Conservation (phyloP, 2,329 filamentous ascomycete species). For the Calycina herbarum region DNA sequence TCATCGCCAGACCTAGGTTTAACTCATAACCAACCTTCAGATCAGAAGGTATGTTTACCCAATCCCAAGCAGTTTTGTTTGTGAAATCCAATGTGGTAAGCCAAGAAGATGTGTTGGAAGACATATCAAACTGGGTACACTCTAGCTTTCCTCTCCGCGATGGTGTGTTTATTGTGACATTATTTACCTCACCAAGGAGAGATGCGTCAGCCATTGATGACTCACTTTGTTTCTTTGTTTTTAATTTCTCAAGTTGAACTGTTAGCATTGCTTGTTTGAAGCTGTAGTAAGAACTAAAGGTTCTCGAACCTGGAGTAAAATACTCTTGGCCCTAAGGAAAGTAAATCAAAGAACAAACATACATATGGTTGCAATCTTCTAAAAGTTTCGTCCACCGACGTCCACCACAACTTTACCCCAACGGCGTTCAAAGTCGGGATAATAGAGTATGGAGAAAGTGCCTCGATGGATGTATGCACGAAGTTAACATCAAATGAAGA, state of each 20-base stretch:
- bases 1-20: slow-evolving; percentile 12
- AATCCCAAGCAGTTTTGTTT: slow-evolving; percentile 17
- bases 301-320: too few relatives aligned
- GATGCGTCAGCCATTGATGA: not conserved
- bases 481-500: slow-evolving; percentile 6
- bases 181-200: not conserved
- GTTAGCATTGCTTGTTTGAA: too few relatives aligned
- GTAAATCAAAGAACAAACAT: too few relatives aligned
- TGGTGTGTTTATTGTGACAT: slow-evolving; percentile 18
- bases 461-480: slow-evolving; percentile 12
- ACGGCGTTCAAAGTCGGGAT: slow-evolving; percentile 23
- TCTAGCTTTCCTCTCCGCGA: slow-evolving; percentile 18
- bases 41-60: slow-evolving; percentile 14
- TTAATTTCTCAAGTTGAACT: slow-evolving; percentile 1
- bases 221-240: not conserved
- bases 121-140: slow-evolving; percentile 22
- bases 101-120: slow-evolving; percentile 19
- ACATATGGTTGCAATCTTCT: slow-evolving; percentile 23
- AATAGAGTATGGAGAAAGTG: slow-evolving; percentile 21
- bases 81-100: slow-evolving; percentile 21
- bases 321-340: too few relatives aligned
- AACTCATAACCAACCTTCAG: slow-evolving; percentile 22
- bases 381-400: slow-evolving; percentile 17
- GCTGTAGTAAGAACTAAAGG: too few relatives aligned
- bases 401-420: slow-evolving; percentile 23